Percentiles rank a stretch among this genome's conserved stretches.
Conservation (phyloP, 768 basidiomycete genomes). For the Punctularia strigosozonata region DNA sequence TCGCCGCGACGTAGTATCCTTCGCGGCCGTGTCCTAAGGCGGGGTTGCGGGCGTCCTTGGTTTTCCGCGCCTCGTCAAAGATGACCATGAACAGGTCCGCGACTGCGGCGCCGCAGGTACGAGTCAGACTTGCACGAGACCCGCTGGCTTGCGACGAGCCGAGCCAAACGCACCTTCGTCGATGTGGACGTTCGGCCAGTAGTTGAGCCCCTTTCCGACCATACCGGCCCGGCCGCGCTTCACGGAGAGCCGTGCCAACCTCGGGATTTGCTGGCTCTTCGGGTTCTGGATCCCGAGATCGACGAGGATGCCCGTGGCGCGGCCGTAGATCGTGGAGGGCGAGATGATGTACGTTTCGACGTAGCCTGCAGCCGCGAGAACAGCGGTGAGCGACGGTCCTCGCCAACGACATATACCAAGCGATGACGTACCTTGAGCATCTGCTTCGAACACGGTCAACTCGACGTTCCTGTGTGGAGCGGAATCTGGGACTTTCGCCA, state of each 20-base stretch:
- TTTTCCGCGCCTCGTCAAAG: slow-evolving; percentile 22
- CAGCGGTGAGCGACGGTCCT: too few species aligned
- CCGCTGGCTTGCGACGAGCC: not conserved
- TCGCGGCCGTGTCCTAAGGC: slow-evolving; percentile 31
- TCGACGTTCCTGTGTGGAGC: slow-evolving; percentile 44
- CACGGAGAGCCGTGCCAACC: slow-evolving; percentile 11
- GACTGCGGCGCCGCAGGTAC: slow-evolving; percentile 17
- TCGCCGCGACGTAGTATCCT: slow-evolving; percentile 43
- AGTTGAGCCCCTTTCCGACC: slow-evolving; percentile 16
- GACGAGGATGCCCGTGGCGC: slow-evolving; percentile 10
- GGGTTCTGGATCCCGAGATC: slow-evolving; percentile 12
- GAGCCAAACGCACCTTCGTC: slow-evolving; percentile 9
- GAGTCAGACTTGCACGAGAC: not conserved
- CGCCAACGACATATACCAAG: not conserved
- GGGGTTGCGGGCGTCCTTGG: slow-evolving; percentile 4
- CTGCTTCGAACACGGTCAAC: slow-evolving; percentile 30
- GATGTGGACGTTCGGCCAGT: slow-evolving; percentile 14
- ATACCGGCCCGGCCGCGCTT: slow-evolving; percentile 12
- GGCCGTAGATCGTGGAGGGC: slow-evolving; percentile 24
- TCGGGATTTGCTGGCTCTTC: slow-evolving; percentile 16
- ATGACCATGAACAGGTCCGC: slow-evolving; percentile 31
- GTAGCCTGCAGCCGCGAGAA: slow-evolving; percentile 25
- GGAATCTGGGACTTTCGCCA: slow-evolving; percentile 30
- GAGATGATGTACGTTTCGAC: slow-evolving; percentile 38
- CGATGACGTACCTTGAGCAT: slow-evolving; percentile 28